These are phyloP conservation scores for Neonectria sp. DNA, from an alignment of 2,329 filamentous ascomycete genomes.

Conservation along the genomic window DNA sequence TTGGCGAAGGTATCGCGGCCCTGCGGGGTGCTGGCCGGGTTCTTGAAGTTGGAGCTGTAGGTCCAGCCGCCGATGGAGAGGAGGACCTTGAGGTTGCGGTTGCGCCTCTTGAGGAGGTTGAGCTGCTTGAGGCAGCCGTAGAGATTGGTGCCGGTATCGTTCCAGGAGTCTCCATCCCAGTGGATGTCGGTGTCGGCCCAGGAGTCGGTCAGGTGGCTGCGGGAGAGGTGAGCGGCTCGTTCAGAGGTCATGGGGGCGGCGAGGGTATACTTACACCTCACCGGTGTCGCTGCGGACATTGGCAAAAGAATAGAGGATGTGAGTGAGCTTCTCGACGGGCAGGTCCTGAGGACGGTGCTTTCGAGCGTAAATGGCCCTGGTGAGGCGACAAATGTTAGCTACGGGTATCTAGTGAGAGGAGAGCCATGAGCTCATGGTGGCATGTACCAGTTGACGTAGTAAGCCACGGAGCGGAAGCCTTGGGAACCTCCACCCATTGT, in stretches of 20 bases:
- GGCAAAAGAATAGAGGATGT: conserved; percentile 92
- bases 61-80: conserved; percentile 95
- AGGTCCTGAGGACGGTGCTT: conserved; percentile 90
- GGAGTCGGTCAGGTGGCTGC: conserved; percentile 68
- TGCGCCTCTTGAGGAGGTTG: conserved; percentile 83
- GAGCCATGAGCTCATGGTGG: conserved; percentile 6
- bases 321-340: conserved; percentile 85
- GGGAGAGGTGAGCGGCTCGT: conserved; percentile 20
- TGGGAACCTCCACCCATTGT: conserved; percentile 62
- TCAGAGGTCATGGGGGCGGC: neutral
- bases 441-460: conserved; percentile 78
- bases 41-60: conserved; percentile 87
- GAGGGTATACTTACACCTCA: conserved; percentile 72
- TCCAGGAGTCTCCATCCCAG: conserved; percentile 78
- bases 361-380: conserved; percentile 85
- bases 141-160: conserved; percentile 82
- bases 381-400: conserved; percentile 36
- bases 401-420: conserved; percentile 1
- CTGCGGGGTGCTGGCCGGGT: conserved; percentile 77
- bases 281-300: conserved; percentile 85
- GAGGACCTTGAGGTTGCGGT: conserved; percentile 88
- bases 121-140: conserved; percentile 94
- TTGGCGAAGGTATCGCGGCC: conserved; percentile 82
- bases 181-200: conserved; percentile 83
- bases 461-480: conserved; percentile 78